A percentile compares a stretch with the other conserved stretches of the same genome.
Evolutionary conservation across 805 yeast genomes (phyloP).

Genomic region (Spathaspora passalidarum): DNA sequence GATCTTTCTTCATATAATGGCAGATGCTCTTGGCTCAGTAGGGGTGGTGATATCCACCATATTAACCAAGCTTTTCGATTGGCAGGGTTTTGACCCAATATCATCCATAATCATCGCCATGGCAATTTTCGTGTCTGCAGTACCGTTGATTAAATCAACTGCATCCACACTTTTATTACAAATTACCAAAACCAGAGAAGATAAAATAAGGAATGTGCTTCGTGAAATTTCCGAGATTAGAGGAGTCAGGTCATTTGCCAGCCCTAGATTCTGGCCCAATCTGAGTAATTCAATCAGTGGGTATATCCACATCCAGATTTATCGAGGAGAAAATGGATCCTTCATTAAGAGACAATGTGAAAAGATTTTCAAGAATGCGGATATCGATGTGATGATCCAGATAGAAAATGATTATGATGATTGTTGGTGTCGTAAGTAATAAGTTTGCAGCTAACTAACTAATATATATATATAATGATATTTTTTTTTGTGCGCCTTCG

Average conservation of each 20-base stretch:
- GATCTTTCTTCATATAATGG: constrained; percentile 86
- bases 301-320: constrained; percentile 75
- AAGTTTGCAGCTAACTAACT: background rate
- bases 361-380: constrained; percentile 45
- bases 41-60: constrained; percentile 93
- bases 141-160: constrained; percentile 81
- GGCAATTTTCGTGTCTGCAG: constrained; percentile 74
- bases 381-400: constrained; percentile 60
- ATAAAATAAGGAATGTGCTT: constrained; percentile 57
- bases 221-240: constrained; percentile 66
- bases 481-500: background rate
- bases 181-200: constrained; percentile 58
- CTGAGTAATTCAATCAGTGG: constrained; percentile 43
- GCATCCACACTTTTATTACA: constrained; percentile 69
- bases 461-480: background rate
- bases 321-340: constrained; percentile 61
- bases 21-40: constrained; percentile 94
- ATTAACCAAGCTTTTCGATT: constrained; percentile 59
- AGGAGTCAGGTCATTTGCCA: constrained; percentile 81
- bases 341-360: constrained; percentile 60
- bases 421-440: constrained; percentile 60
- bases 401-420: constrained; percentile 60
- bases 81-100: constrained; percentile 87
- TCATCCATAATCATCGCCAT: constrained; percentile 86
- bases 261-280: constrained; percentile 88